Base-by-base conservation (phyloP, 371 early-diverging fungal genomes). In the Circinella minor region DNA sequence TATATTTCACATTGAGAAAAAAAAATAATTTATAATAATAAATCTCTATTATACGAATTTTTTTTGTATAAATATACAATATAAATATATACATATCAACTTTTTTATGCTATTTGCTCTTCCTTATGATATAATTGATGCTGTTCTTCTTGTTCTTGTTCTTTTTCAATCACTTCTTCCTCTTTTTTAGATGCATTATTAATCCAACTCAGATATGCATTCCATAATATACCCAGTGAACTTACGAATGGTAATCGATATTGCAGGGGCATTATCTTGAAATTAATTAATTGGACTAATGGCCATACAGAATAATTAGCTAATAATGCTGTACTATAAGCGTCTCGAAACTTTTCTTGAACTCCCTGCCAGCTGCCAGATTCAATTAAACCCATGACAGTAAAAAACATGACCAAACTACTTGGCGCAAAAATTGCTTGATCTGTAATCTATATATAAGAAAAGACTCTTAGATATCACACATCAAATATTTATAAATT, bases 221-320 rank as follows among this genome's bases (percentile, higher is more conserved):
- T 93, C 94, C 94, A 94, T 27, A 92, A 76, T n/a, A 94, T 87
- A 51, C 94, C 91, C 18, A 92, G 78, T 4, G 86, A 80, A 64
- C 91, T 90, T 54, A 90, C 90, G 74, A 94, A 92, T 3, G 94
- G 94, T 11, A 94, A 74, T 27, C 94, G 84, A 63, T 88, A 91
- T 27, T 83, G 80, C 37, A 92, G 69, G 0, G 95, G 95, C 75
- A 94, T 86, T 65, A 90, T 85, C 64, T 89, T 87, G 74, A 95
- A 94, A 74, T 94, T 94, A 27, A 95, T 76, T 8, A 86, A 75
- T 74, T 94, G 95, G 8, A 92, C 93, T 6, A 85, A 70, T 13
- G 95, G 94, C 95, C 95, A 95, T 1, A 94, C 79, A 17, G 85
- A 85, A 66, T 93, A 95, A 63, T 93, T 93, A n/a, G 92, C 89